A percentile compares a stretch with the other conserved stretches of the same genome.
phyloP scores from a whole-genome alignment of 2,329 filamentous ascomycete genomes.

The Phyllosticta capitalensis region DNA sequence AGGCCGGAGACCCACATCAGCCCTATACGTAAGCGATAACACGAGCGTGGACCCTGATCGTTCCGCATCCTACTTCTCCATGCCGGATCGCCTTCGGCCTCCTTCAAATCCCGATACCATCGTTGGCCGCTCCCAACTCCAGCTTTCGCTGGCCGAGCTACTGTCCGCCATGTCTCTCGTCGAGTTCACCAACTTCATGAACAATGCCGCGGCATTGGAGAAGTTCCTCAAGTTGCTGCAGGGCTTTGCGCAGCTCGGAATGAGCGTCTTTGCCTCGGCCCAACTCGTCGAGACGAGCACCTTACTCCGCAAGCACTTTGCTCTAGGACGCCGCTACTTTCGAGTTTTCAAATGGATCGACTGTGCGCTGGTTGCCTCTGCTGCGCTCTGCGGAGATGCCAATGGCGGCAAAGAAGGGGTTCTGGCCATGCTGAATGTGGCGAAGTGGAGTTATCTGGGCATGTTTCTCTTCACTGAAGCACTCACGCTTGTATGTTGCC shows the following conservation, averaged over 20 bases:
- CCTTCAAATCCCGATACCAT: neutral
- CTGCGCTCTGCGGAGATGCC: neutral
- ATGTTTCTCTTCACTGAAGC: slow-evolving; percentile 9
- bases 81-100: neutral
- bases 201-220: slow-evolving; percentile 9
- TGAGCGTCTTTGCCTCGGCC: slow-evolving; percentile 4
- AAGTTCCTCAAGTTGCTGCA: slow-evolving; percentile 6
- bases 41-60: neutral
- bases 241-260: slow-evolving; percentile 6
- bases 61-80: neutral
- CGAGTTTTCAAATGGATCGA: slow-evolving; percentile 11
- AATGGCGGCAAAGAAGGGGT: slow-evolving; percentile 4
- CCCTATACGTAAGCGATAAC: neutral
- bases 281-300: slow-evolving; percentile 4
- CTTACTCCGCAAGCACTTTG: slow-evolving; percentile 8
- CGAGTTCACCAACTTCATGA: slow-evolving; percentile 10
- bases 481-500: slow-evolving; percentile 5
- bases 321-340: slow-evolving; percentile 9
- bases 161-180: slow-evolving; percentile 4
- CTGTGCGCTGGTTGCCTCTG: neutral
- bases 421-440: neutral
- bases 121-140: neutral
- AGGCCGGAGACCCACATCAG: neutral
- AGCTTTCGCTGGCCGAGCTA: neutral
- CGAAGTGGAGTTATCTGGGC: slow-evolving; percentile 7